Evolutionary conservation across 148 eudicot species (phyloP).

Genomic region (Fagopyrum esculentum): DNA sequence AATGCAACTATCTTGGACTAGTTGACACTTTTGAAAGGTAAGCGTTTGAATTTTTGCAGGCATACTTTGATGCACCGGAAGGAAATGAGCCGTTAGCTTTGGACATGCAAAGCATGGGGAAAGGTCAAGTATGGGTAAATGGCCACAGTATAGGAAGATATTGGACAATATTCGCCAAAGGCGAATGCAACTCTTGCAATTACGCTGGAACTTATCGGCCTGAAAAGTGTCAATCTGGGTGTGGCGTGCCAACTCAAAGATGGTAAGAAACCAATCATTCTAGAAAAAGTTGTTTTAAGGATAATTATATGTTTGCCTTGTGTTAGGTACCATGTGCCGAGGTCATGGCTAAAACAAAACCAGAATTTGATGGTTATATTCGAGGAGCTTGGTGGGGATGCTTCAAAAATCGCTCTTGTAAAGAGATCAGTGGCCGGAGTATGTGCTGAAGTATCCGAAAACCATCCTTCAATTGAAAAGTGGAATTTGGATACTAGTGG

Average conservation of each 20-base stretch:
- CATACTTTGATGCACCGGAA: conserved; percentile 64
- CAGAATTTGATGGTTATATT: conserved; percentile 59
- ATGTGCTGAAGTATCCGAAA: conserved; percentile 47
- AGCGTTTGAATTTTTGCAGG: conserved; percentile 33
- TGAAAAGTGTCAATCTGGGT: conserved; percentile 71
- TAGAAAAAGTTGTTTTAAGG: not conserved
- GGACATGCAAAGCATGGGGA: conserved; percentile 89
- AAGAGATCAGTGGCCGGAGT: conserved; percentile 52
- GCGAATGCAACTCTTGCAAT: conserved; percentile 53
- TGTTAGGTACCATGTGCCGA: conserved; percentile 82
- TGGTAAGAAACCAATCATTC: conserved; percentile 39
- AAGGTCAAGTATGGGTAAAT: conserved; percentile 95
- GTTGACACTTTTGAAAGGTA: not conserved
- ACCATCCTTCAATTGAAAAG: conserved; percentile 40
- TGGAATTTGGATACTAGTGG: conserved; percentile 31
- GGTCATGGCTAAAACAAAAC: conserved; percentile 71
- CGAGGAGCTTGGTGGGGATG: conserved; percentile 84
- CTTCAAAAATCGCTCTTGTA: conserved; percentile 53
- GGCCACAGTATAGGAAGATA: conserved; percentile 91
- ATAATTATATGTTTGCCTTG: not conserved
- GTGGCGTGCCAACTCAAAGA: conserved; percentile 89
- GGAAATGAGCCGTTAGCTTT: conserved; percentile 78
- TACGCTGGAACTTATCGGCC: conserved; percentile 57
- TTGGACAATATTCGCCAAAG: conserved; percentile 65
- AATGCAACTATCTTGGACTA: too few species aligned